Percentiles rank a stretch among this genome's conserved stretches.
phyloP scores from a whole-genome alignment of 257 asterid species.

The Voacanga thouarsii region DNA sequence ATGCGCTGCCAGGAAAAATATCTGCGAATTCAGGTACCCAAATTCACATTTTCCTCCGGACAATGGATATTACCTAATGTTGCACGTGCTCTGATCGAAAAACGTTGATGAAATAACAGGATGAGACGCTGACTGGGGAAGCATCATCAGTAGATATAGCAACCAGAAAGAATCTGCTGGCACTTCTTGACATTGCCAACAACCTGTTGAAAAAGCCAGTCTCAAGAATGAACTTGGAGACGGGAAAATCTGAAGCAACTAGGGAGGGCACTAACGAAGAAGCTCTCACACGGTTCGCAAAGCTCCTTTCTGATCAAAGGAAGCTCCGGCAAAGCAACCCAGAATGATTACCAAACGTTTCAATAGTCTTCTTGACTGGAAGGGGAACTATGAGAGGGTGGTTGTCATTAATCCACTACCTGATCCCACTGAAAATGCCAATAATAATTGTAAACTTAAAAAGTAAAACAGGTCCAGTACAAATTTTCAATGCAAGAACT shows the following conservation, averaged over 20 bases:
- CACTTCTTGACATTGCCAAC: constrained; percentile 45
- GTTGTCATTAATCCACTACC: no score
- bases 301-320: constrained; percentile 45
- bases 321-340: constrained; percentile 12
- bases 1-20: constrained; percentile 44
- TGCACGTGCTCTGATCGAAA: neutral
- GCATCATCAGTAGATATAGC: constrained; percentile 52
- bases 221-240: constrained; percentile 47
- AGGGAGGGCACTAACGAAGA: constrained; percentile 59
- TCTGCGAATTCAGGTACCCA: constrained; percentile 63
- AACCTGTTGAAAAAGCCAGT: constrained; percentile 47
- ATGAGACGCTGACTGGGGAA: constrained; percentile 18
- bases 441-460: no score
- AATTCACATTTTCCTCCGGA: neutral
- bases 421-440: no score
- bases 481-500: no score
- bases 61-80: no score
- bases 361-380: no score
- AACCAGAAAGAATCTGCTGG: constrained; percentile 37
- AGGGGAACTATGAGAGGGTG: no score
- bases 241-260: constrained; percentile 39
- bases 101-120: neutral
- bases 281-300: constrained; percentile 56
- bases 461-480: no score
- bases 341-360: neutral